These are phyloP conservation scores for Colletotrichum zoysiae DNA, from an alignment of 2,329 filamentous ascomycete species.

Conservation along the genomic window DNA sequence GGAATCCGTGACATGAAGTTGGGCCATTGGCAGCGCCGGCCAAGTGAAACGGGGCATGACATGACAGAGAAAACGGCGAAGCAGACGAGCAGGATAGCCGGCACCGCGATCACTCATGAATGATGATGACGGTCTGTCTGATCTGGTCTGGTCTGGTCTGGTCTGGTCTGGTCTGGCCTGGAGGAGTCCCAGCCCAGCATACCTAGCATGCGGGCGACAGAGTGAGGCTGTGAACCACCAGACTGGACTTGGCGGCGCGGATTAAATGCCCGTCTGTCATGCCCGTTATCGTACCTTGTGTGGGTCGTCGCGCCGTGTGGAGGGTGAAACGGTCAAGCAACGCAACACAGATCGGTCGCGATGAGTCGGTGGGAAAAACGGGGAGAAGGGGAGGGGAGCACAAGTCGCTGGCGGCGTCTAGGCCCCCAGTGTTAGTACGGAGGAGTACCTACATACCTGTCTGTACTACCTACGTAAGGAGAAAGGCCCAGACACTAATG, in stretches of 20 bases:
- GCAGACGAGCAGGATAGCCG: slow-evolving; percentile 19
- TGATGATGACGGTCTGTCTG: slow-evolving; percentile 16
- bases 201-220: slow-evolving; percentile 3
- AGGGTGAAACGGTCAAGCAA: neutral
- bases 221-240: slow-evolving; percentile 11
- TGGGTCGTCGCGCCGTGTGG: neutral
- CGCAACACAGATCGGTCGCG: neutral
- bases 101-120: slow-evolving; percentile 11
- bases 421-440: neutral
- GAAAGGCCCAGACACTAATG: neutral
- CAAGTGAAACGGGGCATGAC: slow-evolving; percentile 16
- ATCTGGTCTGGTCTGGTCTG: neutral
- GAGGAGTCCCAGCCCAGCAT: neutral
- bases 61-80: slow-evolving; percentile 12
- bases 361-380: neutral
- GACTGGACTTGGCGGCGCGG: neutral
- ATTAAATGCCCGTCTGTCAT: slow-evolving; percentile 6
- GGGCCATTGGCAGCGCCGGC: slow-evolving; percentile 25
- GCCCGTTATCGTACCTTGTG: slow-evolving; percentile 1
- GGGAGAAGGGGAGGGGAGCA: neutral
- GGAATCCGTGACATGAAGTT: slow-evolving; percentile 34
- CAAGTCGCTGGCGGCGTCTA: neutral
- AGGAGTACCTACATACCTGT: too few species aligned
- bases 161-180: neutral
- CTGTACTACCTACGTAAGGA: too few species aligned